Evolutionary conservation across 129 eudicot species (phyloP), one percentile per base, ranked within the genome.

Genomic region (Flaveria ramosissima): DNA sequence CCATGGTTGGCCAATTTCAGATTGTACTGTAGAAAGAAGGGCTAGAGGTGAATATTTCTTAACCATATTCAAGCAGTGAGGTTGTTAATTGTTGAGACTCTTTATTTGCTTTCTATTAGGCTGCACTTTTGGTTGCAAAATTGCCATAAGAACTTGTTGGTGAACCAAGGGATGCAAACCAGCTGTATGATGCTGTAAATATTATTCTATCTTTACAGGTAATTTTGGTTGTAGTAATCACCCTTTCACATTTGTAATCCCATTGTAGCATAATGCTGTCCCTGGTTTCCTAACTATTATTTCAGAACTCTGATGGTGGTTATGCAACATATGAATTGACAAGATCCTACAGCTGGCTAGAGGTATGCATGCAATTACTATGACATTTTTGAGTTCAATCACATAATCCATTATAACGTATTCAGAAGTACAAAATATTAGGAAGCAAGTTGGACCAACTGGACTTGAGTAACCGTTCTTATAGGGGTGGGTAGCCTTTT

Each of bases 1-100:
- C 73, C 96, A 95, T 32, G 99, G 99, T 15, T 95, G 99, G 99
- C 99, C 96, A 64, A 88, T 95, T 85, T 91, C 99, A 71, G 99
- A 95, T 78, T 95, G 97, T 81, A 87, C 99, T 7, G 92, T 97
- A 26, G 99, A 95, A 30, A 5, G 36, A 30, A 83, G 97, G 96
- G 72, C 76, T 95, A 46, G 91, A 95, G 85, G 99, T 88, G 86
- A 68, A 14, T 56, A 20, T n/a, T 48, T 73, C 24, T 73, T 41
- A 13, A 47, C 74, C 67, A 42, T 45, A 24, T 59, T 74, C 15
- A 50, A 59, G 21, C 19, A 13, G 14, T 15, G 69, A n/a, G 24
- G 59, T 64, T 68, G 17, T 68, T 73, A 67, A 52, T 46, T 26
- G 19, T 26, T 80, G 43, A 52, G 69, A 51, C 27, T 30, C 53